phyloP scores from a whole-genome alignment of 129 eudicot genomes.

The Tagetes erecta region DNA sequence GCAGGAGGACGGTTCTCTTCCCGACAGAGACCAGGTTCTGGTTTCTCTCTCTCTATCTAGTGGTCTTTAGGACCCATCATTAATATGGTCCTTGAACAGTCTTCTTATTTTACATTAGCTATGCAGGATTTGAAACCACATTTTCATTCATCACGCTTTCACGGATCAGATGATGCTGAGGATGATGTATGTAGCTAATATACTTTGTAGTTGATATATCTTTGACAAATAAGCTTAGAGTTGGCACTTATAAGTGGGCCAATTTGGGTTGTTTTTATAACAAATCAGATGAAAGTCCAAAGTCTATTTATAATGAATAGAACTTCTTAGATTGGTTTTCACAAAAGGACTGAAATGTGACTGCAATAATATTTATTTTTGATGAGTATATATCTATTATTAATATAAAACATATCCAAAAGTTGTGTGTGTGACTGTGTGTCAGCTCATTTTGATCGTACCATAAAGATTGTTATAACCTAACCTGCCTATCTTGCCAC shows the following conservation, averaged over 20 bases:
- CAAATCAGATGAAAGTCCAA: not conserved
- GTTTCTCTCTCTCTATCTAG: conserved; percentile 28
- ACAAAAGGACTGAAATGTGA: not conserved
- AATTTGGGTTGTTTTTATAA: not conserved
- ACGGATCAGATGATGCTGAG: conserved; percentile 94
- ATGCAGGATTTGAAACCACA: conserved; percentile 95
- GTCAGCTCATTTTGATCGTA: not conserved
- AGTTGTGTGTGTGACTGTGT: not conserved
- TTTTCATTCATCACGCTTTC: conserved; percentile 93
- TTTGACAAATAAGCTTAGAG: not conserved
- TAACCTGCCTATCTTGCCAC: not conserved
- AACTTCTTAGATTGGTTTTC: not conserved
- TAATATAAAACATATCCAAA: not conserved
- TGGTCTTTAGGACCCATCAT: conserved; percentile 13
- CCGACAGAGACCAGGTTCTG: conserved; percentile 91
- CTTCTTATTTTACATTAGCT: conserved; percentile 13
- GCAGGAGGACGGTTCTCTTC: conserved; percentile 96
- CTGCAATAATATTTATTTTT: not conserved
- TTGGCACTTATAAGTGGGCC: not conserved
- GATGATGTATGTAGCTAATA: conserved; percentile 66
- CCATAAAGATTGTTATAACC: not conserved
- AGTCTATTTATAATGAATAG: not conserved
- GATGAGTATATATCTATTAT: not conserved
- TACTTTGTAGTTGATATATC: not conserved
- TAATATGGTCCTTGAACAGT: conserved; percentile 17